Conservation (phyloP, 108 stramenopile species). For the Nannochloropsis oceanica region DNA sequence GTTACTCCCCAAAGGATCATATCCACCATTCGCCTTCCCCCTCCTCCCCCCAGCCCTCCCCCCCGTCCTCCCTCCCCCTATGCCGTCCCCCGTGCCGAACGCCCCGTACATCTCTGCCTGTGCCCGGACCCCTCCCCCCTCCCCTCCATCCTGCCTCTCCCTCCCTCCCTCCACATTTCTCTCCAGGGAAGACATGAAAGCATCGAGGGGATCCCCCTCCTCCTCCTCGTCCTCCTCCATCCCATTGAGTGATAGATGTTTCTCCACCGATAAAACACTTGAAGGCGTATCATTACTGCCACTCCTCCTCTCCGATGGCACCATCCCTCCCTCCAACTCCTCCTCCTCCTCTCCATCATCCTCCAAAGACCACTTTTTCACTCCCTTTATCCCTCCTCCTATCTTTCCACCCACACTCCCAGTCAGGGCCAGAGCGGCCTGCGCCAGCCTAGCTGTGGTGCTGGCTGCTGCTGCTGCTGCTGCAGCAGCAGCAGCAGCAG, state of each 20-base stretch:
- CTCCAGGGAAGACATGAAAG: constrained; percentile 31
- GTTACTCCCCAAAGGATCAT: not conserved
- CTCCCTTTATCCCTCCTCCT: not conserved
- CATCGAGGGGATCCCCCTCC: constrained; percentile 36
- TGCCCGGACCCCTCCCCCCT: not conserved
- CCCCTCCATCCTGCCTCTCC: not conserved
- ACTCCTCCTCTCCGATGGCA: not conserved
- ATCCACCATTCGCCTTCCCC: not conserved
- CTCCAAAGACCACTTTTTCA: not conserved
- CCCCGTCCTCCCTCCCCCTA: not conserved
- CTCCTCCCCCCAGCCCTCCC: not conserved
- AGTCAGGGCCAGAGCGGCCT: not conserved
- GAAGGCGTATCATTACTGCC: not conserved
- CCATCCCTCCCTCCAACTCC: not conserved
- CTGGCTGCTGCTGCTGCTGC: not conserved
- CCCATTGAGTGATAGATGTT: not conserved
- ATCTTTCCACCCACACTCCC: not conserved
- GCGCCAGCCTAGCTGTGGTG: not conserved
- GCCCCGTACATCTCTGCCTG: not conserved
- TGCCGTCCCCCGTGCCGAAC: not conserved
- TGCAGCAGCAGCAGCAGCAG: not conserved
- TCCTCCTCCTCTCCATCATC: not conserved
- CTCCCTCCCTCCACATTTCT: not conserved
- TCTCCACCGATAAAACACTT: not conserved
- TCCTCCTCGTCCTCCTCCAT: constrained; percentile 5